Evolutionary conservation across 306 rosid species (phyloP).

Genomic region (Quercus gilva): DNA sequence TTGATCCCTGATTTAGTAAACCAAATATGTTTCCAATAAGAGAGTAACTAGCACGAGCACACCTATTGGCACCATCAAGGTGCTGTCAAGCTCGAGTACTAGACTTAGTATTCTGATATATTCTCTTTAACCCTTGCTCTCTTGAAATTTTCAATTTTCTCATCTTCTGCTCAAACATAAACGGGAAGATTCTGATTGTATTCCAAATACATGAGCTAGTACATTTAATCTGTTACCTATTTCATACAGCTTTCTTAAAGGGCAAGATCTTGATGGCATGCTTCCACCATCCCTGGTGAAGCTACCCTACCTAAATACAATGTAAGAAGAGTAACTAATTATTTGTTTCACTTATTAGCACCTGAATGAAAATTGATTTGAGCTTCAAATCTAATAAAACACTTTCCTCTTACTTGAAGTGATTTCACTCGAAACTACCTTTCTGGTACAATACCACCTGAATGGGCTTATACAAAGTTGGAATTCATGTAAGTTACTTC

Average conservation of each 20-base stretch:
- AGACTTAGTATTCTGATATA: no score
- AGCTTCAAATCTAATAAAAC: background rate
- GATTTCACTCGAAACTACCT: constrained; percentile 17
- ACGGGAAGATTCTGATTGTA: no score
- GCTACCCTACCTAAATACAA: constrained; percentile 9
- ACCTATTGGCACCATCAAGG: no score
- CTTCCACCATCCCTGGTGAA: constrained; percentile 26
- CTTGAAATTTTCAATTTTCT: no score
- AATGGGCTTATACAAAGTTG: constrained; percentile 24
- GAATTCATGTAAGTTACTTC: constrained; percentile 14
- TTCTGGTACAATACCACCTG: constrained; percentile 21
- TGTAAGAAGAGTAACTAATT: constrained; percentile 3
- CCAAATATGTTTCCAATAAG: no score
- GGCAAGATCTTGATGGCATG: constrained; percentile 32
- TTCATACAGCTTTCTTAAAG: background rate
- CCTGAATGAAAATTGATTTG: background rate
- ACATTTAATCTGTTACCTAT: no score
- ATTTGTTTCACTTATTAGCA: background rate
- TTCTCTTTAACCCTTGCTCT: no score
- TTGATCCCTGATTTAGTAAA: no score
- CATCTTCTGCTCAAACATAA: no score
- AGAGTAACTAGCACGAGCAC: no score
- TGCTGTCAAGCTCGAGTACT: no score
- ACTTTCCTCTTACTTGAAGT: background rate
- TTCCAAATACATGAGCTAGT: no score